Evolutionary conservation across 1,284 basidiomycete genomes (phyloP).

Genomic region (Neonothopanus nambi): DNA sequence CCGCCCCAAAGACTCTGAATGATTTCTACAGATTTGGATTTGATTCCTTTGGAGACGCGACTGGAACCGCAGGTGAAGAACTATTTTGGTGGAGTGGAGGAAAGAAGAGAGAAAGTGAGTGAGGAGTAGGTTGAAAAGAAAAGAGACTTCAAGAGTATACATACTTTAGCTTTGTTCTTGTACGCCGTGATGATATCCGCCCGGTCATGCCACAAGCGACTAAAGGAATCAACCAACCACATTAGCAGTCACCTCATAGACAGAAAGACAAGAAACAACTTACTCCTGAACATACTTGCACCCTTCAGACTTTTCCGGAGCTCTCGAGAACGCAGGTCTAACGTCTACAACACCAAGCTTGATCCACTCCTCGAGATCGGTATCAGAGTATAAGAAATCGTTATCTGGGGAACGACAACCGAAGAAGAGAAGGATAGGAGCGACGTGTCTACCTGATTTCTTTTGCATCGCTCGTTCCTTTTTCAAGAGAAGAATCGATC

Average conservation of each 20-base stretch:
- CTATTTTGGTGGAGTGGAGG: no score
- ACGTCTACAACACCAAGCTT: slow-evolving; percentile 46
- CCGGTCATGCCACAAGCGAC: slow-evolving; percentile 47
- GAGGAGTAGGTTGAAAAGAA: not conserved
- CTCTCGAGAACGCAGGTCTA: slow-evolving; percentile 48
- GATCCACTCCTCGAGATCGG: slow-evolving; percentile 43
- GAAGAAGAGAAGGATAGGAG: slow-evolving; percentile 46
- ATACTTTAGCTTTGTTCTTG: slow-evolving; percentile 30
- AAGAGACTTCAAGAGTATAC: not conserved
- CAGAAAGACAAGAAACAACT: slow-evolving; percentile 22
- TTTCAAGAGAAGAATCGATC: not conserved
- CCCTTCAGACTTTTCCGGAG: slow-evolving; percentile 36
- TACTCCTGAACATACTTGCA: slow-evolving; percentile 54
- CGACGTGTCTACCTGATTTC: slow-evolving; percentile 43
- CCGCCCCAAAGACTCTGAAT: slow-evolving; percentile 30
- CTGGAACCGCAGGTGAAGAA: slow-evolving; percentile 51
- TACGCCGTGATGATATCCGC: slow-evolving; percentile 35
- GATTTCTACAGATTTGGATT: slow-evolving; percentile 36
- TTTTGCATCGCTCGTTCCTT: slow-evolving; percentile 46
- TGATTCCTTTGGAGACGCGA: slow-evolving; percentile 39
- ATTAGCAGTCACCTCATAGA: slow-evolving; percentile 1
- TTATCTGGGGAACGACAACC: slow-evolving; percentile 44
- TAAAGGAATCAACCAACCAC: slow-evolving; percentile 25
- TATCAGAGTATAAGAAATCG: slow-evolving; percentile 45
- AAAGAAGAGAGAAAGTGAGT: not conserved